Evolutionary conservation across 2,329 filamentous ascomycete species (phyloP), one percentile per base, ranked within the genome.

Genomic region (Apiospora kogelbergensis): DNA sequence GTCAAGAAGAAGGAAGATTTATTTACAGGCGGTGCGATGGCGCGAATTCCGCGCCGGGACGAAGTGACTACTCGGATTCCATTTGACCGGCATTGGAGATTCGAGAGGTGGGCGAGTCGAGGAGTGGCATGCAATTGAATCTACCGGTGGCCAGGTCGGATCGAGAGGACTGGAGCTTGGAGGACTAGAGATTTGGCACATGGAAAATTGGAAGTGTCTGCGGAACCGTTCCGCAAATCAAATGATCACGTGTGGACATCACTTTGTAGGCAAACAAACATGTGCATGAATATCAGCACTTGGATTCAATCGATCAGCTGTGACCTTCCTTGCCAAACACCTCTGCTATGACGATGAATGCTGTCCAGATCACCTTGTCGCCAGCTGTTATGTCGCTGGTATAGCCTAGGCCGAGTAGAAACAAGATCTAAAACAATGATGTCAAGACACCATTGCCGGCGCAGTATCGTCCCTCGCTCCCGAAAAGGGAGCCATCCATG

Each of bases 1-100:
- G 70, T 3, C 77, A 66, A 76, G 15, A 30, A 17, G 48, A n/a
- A n/a, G n/a, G n/a, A n/a, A n/a, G n/a, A n/a, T n/a, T n/a, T n/a
- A 60, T 60, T 60, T 60, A 84, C 83, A 86, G 75, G 87, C 87
- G 74, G 75, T 77, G 70, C 87, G 83, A 76, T 89, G 87, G 71
- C 85, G 84, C 74, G 84, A 83, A 70, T 82, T 82, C 69, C 81
- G 82, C 70, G 84, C 83, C 41, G 87, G 85, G 57, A 86, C 72
- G 69, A 85, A 84, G 44, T 73, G 73, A 64, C 48, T 73, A 68
- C 69, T 69, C 70, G 73, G 67, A 65, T 46, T 69, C 68, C 69
- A 71, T 71, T 67, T 68, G 66, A 37, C 33, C 48, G 46, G 66
- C 66, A 67, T 67, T 67, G 66, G 65, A 46, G n/a, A 30, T 26